A percentile compares a stretch with the other conserved stretches of the same genome.
phyloP scores from a whole-genome alignment of 2,329 filamentous ascomycete species.

The Claviceps sp. region DNA sequence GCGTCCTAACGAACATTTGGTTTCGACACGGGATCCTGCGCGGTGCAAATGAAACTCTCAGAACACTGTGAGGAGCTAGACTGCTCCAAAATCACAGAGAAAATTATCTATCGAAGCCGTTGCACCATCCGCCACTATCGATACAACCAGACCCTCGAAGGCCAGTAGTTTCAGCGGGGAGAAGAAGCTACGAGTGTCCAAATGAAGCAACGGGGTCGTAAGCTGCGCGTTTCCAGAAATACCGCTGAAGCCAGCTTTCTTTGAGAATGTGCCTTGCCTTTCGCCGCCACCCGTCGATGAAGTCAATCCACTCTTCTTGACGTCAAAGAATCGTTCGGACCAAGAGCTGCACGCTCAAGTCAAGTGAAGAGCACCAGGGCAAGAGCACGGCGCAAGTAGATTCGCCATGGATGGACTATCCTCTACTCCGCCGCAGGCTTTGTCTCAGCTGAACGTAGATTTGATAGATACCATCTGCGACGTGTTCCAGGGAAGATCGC shows the following conservation, averaged over 20 bases:
- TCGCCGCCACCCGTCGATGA: constrained; percentile 13
- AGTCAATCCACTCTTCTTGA: constrained; percentile 9
- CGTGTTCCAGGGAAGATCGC: constrained; percentile 40
- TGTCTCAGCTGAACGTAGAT: constrained; percentile 39
- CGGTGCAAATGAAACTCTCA: constrained; percentile 9
- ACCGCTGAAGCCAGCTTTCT: constrained; percentile 23
- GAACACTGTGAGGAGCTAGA: constrained; percentile 9
- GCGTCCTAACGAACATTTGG: constrained; percentile 2
- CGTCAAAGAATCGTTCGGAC: constrained; percentile 2
- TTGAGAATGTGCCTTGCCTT: constrained; percentile 21
- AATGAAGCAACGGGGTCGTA: constrained; percentile 14
- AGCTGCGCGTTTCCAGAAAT: constrained; percentile 22
- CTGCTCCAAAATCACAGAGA: constrained; percentile 17
- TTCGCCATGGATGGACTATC: constrained; percentile 10
- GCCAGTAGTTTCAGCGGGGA: constrained; percentile 20
- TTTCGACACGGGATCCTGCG: constrained; percentile 4
- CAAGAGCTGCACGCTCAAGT: constrained; percentile 1
- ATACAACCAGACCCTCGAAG: constrained; percentile 18
- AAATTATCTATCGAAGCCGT: constrained; percentile 19
- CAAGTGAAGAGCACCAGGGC: constrained; percentile 8
- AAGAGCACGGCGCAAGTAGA: constrained; percentile 16
- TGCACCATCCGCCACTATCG: constrained; percentile 12
- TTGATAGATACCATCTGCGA: constrained; percentile 48
- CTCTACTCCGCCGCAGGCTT: constrained; percentile 38
- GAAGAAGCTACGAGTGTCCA: constrained; percentile 20